These are phyloP conservation scores for Cercospora citrullina DNA, from an alignment of 2,329 filamentous ascomycete species.

Conservation along the genomic window DNA sequence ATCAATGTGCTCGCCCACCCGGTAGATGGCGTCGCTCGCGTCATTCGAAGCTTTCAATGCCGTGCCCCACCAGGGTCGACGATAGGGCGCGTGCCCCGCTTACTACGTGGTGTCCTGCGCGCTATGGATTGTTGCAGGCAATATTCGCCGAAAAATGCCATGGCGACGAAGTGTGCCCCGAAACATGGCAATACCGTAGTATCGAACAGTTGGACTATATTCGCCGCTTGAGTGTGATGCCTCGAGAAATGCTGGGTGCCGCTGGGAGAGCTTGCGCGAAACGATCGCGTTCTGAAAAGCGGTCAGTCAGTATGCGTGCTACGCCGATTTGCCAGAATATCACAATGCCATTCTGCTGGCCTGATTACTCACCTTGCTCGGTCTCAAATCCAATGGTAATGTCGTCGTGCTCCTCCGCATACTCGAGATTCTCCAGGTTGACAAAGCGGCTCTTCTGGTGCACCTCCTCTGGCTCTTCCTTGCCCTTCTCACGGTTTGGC, in stretches of 20 bases:
- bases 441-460: conserved; percentile 70
- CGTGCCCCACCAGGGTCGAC: background rate
- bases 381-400: conserved; percentile 82
- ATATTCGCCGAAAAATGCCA: background rate
- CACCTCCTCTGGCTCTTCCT: conserved; percentile 57
- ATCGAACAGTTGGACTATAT: conserved; percentile 25
- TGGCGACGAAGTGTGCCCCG: no score
- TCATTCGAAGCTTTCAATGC: background rate
- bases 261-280: conserved; percentile 51
- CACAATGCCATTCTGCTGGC: background rate
- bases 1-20: background rate
- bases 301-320: conserved; percentile 25
- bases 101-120: background rate
- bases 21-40: background rate
- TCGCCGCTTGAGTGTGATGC: conserved; percentile 46
- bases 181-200: no score
- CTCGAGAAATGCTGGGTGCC: conserved; percentile 42
- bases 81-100: background rate
- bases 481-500: conserved; percentile 56
- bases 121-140: background rate
- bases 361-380: conserved; percentile 49
- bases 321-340: background rate
- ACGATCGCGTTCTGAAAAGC: conserved; percentile 45
- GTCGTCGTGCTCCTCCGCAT: conserved; percentile 90
- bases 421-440: conserved; percentile 82